Percentiles rank a stretch among this genome's conserved stretches.
Conservation (phyloP, 2,329 filamentous ascomycete genomes). For the Fusarium luffae region DNA sequence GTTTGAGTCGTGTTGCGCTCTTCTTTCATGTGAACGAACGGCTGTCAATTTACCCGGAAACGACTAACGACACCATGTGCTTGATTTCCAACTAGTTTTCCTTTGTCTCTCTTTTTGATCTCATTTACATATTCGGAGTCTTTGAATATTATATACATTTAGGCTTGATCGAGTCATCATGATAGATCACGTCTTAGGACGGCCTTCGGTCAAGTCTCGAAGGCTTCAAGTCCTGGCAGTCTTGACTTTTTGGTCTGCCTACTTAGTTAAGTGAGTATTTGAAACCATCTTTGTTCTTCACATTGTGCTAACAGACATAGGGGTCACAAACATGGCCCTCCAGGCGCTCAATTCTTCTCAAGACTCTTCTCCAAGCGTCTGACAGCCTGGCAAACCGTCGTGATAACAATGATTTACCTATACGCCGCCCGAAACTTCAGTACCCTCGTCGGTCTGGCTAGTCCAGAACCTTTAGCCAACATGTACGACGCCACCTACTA, state of each 20-base stretch:
- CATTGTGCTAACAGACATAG: constrained; percentile 58
- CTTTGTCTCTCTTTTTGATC: constrained; percentile 15
- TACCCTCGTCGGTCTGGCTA: constrained; percentile 89
- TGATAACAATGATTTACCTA: constrained; percentile 88
- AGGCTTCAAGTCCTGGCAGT: constrained; percentile 94
- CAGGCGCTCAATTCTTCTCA: constrained; percentile 76
- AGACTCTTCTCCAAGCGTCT: constrained; percentile 74
- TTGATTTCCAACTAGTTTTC: constrained; percentile 19
- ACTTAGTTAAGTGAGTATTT: constrained; percentile 74
- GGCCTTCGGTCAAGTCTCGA: constrained; percentile 89
- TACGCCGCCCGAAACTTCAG: constrained; percentile 94
- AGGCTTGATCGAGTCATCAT: constrained; percentile 50
- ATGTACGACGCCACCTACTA: constrained; percentile 95
- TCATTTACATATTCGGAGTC: background rate
- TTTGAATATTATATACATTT: background rate
- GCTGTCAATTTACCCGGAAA: constrained; percentile 19
- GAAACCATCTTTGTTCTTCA: background rate
- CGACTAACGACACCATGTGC: constrained; percentile 32
- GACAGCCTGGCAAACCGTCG: constrained; percentile 89
- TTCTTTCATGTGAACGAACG: constrained; percentile 45
- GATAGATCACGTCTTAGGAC: constrained; percentile 90
- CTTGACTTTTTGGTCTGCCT: constrained; percentile 89
- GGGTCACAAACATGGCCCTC: constrained; percentile 90
- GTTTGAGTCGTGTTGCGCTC: constrained; percentile 18
- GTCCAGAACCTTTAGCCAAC: constrained; percentile 91